phyloP scores from a whole-genome alignment of 768 basidiomycete species.

The Piloderma croceum region DNA sequence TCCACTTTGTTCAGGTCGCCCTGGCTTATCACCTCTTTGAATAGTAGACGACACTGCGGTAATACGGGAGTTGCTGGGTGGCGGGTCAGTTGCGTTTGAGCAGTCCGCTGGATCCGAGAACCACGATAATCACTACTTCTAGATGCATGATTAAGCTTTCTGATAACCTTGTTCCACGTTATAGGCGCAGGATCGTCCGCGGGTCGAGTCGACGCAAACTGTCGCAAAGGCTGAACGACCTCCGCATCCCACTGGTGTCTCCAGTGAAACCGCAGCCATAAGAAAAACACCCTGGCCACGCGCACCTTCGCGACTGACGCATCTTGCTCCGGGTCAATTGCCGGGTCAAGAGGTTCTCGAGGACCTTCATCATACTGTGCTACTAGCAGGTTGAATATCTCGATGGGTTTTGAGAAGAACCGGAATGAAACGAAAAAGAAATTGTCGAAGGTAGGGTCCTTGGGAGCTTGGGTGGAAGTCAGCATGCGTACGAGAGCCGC shows the following conservation, averaged over 20 bases:
- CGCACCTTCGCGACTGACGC: slow-evolving; percentile 48
- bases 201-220: slow-evolving; percentile 28
- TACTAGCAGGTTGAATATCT: slow-evolving; percentile 40
- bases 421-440: slow-evolving; percentile 72
- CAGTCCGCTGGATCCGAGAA: slow-evolving; percentile 6
- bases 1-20: neutral
- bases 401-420: slow-evolving; percentile 50
- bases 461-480: slow-evolving; percentile 36
- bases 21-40: too few species aligned
- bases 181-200: slow-evolving; percentile 21
- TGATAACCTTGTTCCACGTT: slow-evolving; percentile 19
- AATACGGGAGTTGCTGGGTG: neutral
- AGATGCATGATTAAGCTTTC: slow-evolving; percentile 15
- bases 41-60: too few species aligned
- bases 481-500: slow-evolving; percentile 41
- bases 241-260: slow-evolving; percentile 42
- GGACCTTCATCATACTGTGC: slow-evolving; percentile 43
- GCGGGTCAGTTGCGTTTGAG: slow-evolving; percentile 5
- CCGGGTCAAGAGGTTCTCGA: slow-evolving; percentile 18
- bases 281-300: slow-evolving; percentile 54
- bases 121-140: too few species aligned
- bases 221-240: slow-evolving; percentile 25
- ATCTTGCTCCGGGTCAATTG: slow-evolving; percentile 29
- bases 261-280: slow-evolving; percentile 77
- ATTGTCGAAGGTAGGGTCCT: slow-evolving; percentile 40